Base-by-base conservation (phyloP, 2,329 filamentous ascomycete species). In the Fusarium fujikuroi region DNA sequence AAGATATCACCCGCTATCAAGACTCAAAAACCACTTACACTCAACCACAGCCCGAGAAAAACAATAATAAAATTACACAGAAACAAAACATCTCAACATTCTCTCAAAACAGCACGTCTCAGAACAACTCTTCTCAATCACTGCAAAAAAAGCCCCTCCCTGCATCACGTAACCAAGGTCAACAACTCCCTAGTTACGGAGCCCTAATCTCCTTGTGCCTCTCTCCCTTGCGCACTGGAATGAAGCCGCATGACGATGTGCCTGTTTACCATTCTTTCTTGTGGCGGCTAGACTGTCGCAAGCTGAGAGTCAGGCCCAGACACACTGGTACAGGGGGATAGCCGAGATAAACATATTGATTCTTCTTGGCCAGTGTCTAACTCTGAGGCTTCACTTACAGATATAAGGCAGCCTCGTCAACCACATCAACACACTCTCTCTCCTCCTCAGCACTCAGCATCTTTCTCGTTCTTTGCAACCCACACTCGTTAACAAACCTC, bases 361-460 rank as follows among this genome's bases (percentile, higher is more conserved):
- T 40, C 25, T 54, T 57, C 28, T 42, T 46, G 50, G 46, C 30
- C 9, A 10, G 39, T 58, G 36, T 65, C 44, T 32, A 34, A 42
- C 21, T 60, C 44, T 28, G 42, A 37, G 28, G 34, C 53, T 60
- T 47, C 34, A 40, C 34, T 59, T 59, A 65, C 65, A 76, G 60
- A 75, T 77, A 77, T 75, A 77, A 77, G 74, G 72, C 54, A 67
- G 56, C 72, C 39, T 63, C 23, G 42, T 60, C 64, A 60, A 60
- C 65, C 23, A 8, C 57, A 52, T 18, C 15, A 40, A 19, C 25
- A n/a, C n/a, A 2, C 5, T 43, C 18, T 54, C 28, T n/a, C 40
- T 53, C 44, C 37, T 40, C 44, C 42, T 37, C 34, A 74, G 57
- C 68, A 50, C 64, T 63, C 66, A 70, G 50, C 60, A 40, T 52